Percentiles rank a stretch among this genome's conserved stretches.
phyloP scores from a whole-genome alignment of 805 yeast species.

The Ogataea salicorniae region DNA sequence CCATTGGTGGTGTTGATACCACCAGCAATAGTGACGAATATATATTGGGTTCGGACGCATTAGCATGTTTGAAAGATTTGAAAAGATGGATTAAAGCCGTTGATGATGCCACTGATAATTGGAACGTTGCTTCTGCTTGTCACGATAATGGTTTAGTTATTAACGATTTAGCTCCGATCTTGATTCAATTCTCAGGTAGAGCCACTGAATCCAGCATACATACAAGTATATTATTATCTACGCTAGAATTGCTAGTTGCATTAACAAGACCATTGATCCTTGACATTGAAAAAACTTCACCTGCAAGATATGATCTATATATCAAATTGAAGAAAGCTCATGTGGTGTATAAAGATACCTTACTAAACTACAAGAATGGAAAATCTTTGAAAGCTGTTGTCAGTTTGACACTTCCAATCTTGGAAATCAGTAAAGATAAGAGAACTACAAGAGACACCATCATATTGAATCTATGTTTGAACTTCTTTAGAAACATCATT shows the following conservation, averaged over 20 bases:
- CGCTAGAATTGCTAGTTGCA: slow-evolving; percentile 75
- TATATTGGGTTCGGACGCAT: slow-evolving; percentile 81
- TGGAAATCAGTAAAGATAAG: slow-evolving; percentile 45
- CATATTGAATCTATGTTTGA: slow-evolving; percentile 64
- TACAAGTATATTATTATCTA: slow-evolving; percentile 64
- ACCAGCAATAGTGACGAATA: slow-evolving; percentile 45
- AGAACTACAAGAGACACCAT: slow-evolving; percentile 69
- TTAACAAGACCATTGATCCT: slow-evolving; percentile 82
- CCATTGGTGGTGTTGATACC: slow-evolving; percentile 86
- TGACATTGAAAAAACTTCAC: slow-evolving; percentile 50
- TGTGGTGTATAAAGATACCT: slow-evolving; percentile 60
- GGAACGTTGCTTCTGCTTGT: slow-evolving; percentile 85
- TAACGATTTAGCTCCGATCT: slow-evolving; percentile 68
- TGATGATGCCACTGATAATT: slow-evolving; percentile 64
- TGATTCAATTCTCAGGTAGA: slow-evolving; percentile 56
- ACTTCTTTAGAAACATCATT: slow-evolving; percentile 72
- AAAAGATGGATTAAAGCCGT: slow-evolving; percentile 83
- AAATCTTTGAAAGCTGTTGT: slow-evolving; percentile 63
- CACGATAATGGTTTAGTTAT: slow-evolving; percentile 70
- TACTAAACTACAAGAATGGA: slow-evolving; percentile 56
- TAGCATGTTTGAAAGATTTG: slow-evolving; percentile 80
- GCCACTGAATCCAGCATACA: slow-evolving; percentile 32
- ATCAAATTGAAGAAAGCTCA: slow-evolving; percentile 64
- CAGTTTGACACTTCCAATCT: slow-evolving; percentile 59
- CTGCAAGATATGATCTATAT: slow-evolving; percentile 52